Base-by-base conservation (phyloP, 352 stramenopile genomes). In the Phytophthora capsici region DNA sequence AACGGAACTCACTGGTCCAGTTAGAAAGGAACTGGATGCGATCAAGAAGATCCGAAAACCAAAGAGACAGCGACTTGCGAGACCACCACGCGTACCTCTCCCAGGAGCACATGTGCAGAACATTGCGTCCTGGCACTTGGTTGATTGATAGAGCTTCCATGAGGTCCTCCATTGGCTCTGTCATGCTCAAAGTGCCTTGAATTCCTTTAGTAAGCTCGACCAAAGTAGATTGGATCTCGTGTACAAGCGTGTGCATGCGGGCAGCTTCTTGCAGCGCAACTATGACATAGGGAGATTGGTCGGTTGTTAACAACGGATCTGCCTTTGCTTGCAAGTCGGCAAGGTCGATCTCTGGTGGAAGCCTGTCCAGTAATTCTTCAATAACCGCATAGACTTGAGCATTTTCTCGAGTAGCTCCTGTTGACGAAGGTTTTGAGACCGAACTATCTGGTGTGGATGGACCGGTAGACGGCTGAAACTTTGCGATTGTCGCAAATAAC, bases 111-210 rank as follows among this genome's bases (percentile, higher is more conserved):
- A 80, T 71, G 49, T 93, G 82, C 26, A 94, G 40, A 1, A 86
- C 51, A 54, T 94, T 93, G 14, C 86, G 80, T 0, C 85, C 87
- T 4, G 87, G 87, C 2, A 95, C 87, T 75, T 94, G 84, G 38
- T 93, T 89, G 44, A 87, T 65, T 20, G 75, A 70, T 1, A 95
- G 71, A 16, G 87, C 80, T 1, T 75, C 62, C 19, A 85, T 73
- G 0, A 98, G 72, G 40, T 97, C 88, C 41, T 98, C 93, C 89
- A 98, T 97, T 8, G 80, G 37, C 44, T 96, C 86, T 10, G 92
- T 96, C 86, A 96, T 96, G 51, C 90, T 96, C 23, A 96, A 75
- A 6, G 86, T 86, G 25, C 88, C 88, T 37, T 92, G 81, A 65
- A 96, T 84, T n/a, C 86, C 88, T 50, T 93, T 93, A 36, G 73